phyloP scores from a whole-genome alignment of 345 rosid genomes.

The Rhodamnia rubescens region DNA sequence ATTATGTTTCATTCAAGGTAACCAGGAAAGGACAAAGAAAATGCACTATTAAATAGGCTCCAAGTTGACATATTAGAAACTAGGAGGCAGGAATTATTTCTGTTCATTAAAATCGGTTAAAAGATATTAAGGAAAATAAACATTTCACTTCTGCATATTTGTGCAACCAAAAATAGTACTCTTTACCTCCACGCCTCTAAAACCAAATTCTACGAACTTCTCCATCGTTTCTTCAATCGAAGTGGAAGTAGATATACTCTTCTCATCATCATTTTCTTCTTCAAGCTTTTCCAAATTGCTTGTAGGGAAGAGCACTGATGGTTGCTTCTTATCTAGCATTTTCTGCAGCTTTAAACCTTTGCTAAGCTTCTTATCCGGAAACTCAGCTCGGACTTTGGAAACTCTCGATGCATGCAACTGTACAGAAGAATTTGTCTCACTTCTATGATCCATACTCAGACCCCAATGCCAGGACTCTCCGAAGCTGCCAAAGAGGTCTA shows the following conservation, averaged over 20 bases:
- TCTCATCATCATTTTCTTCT: slow-evolving; percentile 46
- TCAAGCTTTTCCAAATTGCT: slow-evolving; percentile 37
- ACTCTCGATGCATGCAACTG: slow-evolving; percentile 27
- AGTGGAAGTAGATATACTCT: slow-evolving; percentile 31
- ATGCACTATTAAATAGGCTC: not conserved
- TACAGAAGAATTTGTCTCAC: slow-evolving; percentile 28
- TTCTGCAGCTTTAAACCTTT: slow-evolving; percentile 29
- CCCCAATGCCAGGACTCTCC: slow-evolving; percentile 82
- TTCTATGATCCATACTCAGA: slow-evolving; percentile 52
- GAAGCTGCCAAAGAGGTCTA: slow-evolving; percentile 76
- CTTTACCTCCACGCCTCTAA: slow-evolving; percentile 39
- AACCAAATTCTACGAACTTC: slow-evolving; percentile 20
- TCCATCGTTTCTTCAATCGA: slow-evolving; percentile 28
- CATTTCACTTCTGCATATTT: not conserved
- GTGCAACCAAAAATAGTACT: not conserved
- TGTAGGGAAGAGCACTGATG: slow-evolving; percentile 17
- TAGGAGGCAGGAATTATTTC: not conserved
- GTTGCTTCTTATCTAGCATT: slow-evolving; percentile 31
- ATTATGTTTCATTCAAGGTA: not conserved
- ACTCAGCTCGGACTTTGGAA: slow-evolving; percentile 21
- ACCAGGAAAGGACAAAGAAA: not conserved
- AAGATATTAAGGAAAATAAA: not conserved
- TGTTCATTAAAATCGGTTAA: not conserved
- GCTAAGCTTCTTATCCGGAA: slow-evolving; percentile 23
- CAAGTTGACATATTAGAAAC: not conserved